Evolutionary conservation across 441 rosid species (phyloP), one percentile per base, ranked within the genome.

Genomic region (Geranium incanum): DNA sequence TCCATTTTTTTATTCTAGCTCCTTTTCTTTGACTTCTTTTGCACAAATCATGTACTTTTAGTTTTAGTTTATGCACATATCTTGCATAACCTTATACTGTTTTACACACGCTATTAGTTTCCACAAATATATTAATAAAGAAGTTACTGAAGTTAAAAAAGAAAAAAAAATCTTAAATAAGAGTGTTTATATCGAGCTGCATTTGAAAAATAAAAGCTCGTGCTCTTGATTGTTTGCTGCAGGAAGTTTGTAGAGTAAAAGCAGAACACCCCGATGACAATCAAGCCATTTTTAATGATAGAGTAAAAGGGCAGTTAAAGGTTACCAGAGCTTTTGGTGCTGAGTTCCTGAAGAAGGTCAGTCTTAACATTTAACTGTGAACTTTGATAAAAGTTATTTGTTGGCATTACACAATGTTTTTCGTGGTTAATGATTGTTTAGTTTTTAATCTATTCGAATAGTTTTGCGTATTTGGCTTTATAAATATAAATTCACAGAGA

Each of bases 301-400:
- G 98, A 78, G 97, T 90, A 62, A 93, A 93, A 83, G 97, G 97
- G 52, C 97, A 90, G 73, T 77, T 93, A 69, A 93, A 90, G 86
- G 97, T 90, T 76, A 93, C 97, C 48, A 81, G 98, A 80, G 96
- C 98, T 39, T 93, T 93, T 69, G 98, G 97, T 74, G 98, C 97
- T 67, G 92, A 91, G 36, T 93, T 93, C 84, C 84, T 93, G 70
- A 93, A 93, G 87, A 93, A 88, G 94, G 98, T 89, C 28, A 72
- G 79, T 80, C 33, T 52, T 68, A 57, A 59, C 5, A 69, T 43
- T 33, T 48, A 70, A 67, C 33, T 73, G 64, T 75, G 64, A 55
- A 28, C 55, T 21, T 9, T 21, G 36, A 60, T 60, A 60, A 18
- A 60, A 6, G 36, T 19, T 60, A 60, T 19, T 19, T 19, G 36